Conservation (phyloP, 2,329 filamentous ascomycete species). For the Calonectria naviculata region DNA sequence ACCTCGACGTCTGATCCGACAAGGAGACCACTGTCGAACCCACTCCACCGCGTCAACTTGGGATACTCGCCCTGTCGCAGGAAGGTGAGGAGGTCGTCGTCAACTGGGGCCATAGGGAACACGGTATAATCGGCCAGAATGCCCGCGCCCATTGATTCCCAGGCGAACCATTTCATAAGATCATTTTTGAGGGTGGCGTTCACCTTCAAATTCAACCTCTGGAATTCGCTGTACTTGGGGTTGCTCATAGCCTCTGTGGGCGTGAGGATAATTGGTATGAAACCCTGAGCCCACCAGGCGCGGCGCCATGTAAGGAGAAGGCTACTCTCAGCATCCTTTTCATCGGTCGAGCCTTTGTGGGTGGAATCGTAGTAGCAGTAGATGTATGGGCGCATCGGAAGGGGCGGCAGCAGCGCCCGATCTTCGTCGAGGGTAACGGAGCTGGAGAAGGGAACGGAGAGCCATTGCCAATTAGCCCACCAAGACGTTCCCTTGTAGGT, state of each 20-base stretch:
- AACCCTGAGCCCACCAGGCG: conserved; percentile 96
- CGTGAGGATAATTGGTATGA: conserved; percentile 84
- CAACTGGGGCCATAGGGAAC: conserved; percentile 83
- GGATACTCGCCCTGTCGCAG: conserved; percentile 83
- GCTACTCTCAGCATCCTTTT: conserved; percentile 79
- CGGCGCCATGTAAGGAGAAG: conserved; percentile 89
- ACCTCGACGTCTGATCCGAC: conserved; percentile 75
- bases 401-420: conserved; percentile 83
- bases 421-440: conserved; percentile 84
- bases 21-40: conserved; percentile 77
- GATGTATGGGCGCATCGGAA: conserved; percentile 76
- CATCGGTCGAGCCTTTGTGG: conserved; percentile 68
- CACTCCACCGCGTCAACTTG: conserved; percentile 78
- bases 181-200: conserved; percentile 74
- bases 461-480: conserved; percentile 92
- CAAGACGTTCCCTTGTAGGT: conserved; percentile 83
- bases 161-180: conserved; percentile 88
- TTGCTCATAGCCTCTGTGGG: conserved; percentile 86
- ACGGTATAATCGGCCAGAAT: conserved; percentile 83
- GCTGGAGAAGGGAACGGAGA: conserved; percentile 85
- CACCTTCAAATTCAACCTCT: conserved; percentile 69
- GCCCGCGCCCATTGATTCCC: conserved; percentile 90
- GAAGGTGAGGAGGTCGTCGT: conserved; percentile 78
- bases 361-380: conserved; percentile 92
- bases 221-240: conserved; percentile 78